These are phyloP conservation scores for Entomophthora muscae DNA, from an alignment of 371 early-diverging fungal genomes.

Conservation along the genomic window DNA sequence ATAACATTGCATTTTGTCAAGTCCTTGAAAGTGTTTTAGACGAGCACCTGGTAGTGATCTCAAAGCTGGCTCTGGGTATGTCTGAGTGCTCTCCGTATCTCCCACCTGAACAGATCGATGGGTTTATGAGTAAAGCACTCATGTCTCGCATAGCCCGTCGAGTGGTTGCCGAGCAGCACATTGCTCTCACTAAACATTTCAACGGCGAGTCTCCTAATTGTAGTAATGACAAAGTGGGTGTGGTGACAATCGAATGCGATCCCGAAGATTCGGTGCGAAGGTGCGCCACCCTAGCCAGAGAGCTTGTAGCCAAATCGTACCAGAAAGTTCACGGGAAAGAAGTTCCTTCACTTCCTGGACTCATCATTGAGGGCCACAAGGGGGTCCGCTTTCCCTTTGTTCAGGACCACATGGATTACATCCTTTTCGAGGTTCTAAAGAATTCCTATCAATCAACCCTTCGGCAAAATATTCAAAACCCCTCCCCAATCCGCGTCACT, in stretches of 20 bases:
- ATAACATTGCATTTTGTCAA: constrained; percentile 57
- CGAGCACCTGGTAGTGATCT: constrained; percentile 64
- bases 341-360: constrained; percentile 14
- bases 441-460: constrained; percentile 60
- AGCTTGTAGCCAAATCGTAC: constrained; percentile 22
- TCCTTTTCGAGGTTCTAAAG: constrained; percentile 79
- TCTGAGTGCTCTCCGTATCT: constrained; percentile 54
- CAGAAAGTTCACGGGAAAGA: constrained; percentile 7
- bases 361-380: constrained; percentile 41
- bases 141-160: constrained; percentile 80
- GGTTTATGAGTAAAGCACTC: constrained; percentile 78
- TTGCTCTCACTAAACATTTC: constrained; percentile 52
- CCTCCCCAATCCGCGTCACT: constrained; percentile 62
- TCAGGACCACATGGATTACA: constrained; percentile 86
- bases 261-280: constrained; percentile 24
- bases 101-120: constrained; percentile 35
- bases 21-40: constrained; percentile 47
- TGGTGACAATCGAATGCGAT: constrained; percentile 23
- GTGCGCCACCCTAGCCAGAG: constrained; percentile 18
- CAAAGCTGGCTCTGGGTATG: constrained; percentile 68
- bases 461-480: constrained; percentile 8
- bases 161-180: constrained; percentile 84
- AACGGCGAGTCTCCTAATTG: background rate
- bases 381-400: constrained; percentile 50
- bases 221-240: constrained; percentile 14